Evolutionary conservation across 1,139 yeast species (phyloP), one percentile per base, ranked within the genome.

Genomic region (Yamadazyma aaseri): DNA sequence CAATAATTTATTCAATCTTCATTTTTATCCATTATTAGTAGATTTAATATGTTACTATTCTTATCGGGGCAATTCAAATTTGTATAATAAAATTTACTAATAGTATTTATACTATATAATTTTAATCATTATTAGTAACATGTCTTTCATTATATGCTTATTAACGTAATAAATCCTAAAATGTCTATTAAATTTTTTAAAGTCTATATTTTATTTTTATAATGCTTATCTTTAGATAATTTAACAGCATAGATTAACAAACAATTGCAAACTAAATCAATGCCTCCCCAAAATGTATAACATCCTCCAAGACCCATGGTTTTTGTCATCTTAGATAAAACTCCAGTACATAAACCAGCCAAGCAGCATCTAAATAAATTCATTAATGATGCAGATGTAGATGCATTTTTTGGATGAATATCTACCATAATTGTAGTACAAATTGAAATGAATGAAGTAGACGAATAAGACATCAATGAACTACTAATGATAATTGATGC

Each of bases 1-100:
- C 94, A 84, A 69, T 84, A 71, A 62, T 26, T 26, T 5, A 22
- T 18, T 7, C 5, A 6, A 6, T 14, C 16, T 13, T 25, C 13
- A 11, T 7, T 18, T 18, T 7, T 18, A 7, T 18, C 20, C 20
- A 9, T 18, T 18, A 18, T 18, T 18, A 18, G 13, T 11, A 22
- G n/a, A 22, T 22, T 22, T 6, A 11, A n/a, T n/a, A n/a, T n/a
- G n/a, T n/a, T n/a, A n/a, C n/a, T n/a, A n/a, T n/a, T n/a, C n/a
- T n/a, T n/a, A n/a, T n/a, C n/a, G n/a, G n/a, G n/a, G n/a, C n/a
- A n/a, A n/a, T n/a, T n/a, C n/a, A n/a, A n/a, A n/a, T n/a, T n/a
- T n/a, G n/a, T n/a, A n/a, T n/a, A n/a, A n/a, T n/a, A n/a, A n/a
- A n/a, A n/a, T n/a, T n/a, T n/a, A n/a, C n/a, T n/a, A n/a, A n/a